These are phyloP conservation scores for Bathelium albidoporum DNA, from an alignment of 495 filamentous ascomycete species.

Conservation along the genomic window DNA sequence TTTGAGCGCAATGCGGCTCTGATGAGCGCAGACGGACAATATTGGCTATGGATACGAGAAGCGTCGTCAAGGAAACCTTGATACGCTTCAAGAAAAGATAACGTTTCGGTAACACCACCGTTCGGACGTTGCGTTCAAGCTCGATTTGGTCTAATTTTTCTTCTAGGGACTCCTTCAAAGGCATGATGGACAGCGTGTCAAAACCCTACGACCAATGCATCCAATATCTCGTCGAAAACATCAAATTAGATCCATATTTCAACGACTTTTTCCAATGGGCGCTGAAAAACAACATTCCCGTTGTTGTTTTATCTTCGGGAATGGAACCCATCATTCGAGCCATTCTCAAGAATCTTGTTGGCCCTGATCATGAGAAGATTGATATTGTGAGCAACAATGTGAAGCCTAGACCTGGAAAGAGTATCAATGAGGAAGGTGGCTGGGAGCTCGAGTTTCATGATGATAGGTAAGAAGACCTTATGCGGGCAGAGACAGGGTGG, in stretches of 20 bases:
- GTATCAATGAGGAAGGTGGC: slow-evolving; percentile 63
- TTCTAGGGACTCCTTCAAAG: slow-evolving; percentile 62
- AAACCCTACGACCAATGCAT: slow-evolving; percentile 75
- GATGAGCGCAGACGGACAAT: slow-evolving; percentile 62
- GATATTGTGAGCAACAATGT: slow-evolving; percentile 81
- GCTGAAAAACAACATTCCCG: slow-evolving; percentile 69
- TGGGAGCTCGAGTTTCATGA: slow-evolving; percentile 87
- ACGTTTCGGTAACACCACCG: slow-evolving; percentile 53
- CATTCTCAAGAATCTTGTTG: slow-evolving; percentile 66
- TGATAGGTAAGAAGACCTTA: slow-evolving; percentile 47
- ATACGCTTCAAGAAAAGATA: slow-evolving; percentile 55
- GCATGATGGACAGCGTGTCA: slow-evolving; percentile 75
- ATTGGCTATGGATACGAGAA: slow-evolving; percentile 64
- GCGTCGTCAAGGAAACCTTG: slow-evolving; percentile 55
- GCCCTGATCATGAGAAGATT: slow-evolving; percentile 59
- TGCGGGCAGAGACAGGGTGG: not conserved
- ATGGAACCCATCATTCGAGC: slow-evolving; percentile 89
- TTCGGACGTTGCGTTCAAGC: not conserved
- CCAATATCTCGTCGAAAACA: slow-evolving; percentile 61
- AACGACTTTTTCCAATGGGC: slow-evolving; percentile 77
- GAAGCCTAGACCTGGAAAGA: slow-evolving; percentile 53
- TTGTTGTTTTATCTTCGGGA: slow-evolving; percentile 80
- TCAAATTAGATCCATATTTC: slow-evolving; percentile 80
- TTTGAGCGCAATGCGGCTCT: slow-evolving; percentile 6
- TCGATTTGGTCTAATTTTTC: not conserved